phyloP scores from a whole-genome alignment of 116 monocot species.

The Zostera marina region DNA sequence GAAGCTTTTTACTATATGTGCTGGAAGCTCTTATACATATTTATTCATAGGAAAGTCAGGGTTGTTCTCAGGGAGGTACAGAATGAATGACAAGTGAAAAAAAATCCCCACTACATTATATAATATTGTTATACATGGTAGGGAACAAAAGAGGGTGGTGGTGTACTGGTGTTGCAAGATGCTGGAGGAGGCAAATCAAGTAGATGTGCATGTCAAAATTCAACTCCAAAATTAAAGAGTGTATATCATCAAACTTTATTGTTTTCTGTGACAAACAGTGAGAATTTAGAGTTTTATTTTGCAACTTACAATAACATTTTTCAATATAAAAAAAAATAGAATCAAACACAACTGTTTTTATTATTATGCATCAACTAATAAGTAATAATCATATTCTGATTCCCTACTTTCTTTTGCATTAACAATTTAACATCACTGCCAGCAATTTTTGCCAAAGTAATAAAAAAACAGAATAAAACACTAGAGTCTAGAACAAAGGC shows the following conservation, averaged over 20 bases:
- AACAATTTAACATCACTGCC: constrained; percentile 1
- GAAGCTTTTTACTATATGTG: not conserved
- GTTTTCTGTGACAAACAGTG: not conserved
- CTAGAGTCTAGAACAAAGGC: no score
- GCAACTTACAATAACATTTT: no score
- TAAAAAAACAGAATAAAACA: no score
- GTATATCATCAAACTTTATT: not conserved
- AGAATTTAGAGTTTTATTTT: no score
- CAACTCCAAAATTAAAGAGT: not conserved
- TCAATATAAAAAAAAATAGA: not conserved
- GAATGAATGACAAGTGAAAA: not conserved
- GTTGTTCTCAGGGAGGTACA: not conserved
- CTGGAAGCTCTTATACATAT: not conserved
- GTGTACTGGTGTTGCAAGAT: not conserved
- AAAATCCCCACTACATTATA: not conserved
- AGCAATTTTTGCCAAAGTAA: not conserved
- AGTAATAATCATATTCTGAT: not conserved
- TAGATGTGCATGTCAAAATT: not conserved
- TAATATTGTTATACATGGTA: not conserved
- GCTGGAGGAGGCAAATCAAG: not conserved
- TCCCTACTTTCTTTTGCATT: not conserved
- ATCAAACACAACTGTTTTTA: constrained; percentile 1
- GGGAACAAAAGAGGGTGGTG: not conserved
- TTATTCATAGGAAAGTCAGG: not conserved
- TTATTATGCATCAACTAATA: not conserved